Conservation (phyloP, 768 basidiomycete genomes). For the Neoboletus brunneissimus region DNA sequence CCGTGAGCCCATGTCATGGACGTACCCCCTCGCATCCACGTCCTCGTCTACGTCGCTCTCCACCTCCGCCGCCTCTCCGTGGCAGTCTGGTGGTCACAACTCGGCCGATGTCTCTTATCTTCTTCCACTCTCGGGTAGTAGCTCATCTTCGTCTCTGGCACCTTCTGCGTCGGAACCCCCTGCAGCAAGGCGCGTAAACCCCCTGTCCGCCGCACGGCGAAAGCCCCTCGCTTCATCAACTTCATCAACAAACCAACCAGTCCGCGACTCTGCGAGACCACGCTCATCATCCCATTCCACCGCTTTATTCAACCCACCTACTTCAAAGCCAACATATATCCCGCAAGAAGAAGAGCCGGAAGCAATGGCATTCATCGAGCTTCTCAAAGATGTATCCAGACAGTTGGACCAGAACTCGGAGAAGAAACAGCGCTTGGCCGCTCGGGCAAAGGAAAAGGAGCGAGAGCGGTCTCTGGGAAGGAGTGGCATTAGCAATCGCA, state of each 20-base stretch:
- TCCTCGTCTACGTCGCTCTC: conserved; percentile 1
- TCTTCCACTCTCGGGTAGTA: conserved; percentile 4
- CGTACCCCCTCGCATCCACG: conserved; percentile 12
- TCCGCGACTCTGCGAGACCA: conserved; percentile 5
- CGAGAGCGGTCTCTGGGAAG: conserved; percentile 1
- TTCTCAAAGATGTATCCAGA: conserved; percentile 23
- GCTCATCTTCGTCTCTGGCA: conserved; percentile 1
- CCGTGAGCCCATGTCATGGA: conserved; percentile 14
- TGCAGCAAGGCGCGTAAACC: conserved; percentile 6
- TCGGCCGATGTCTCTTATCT: conserved; percentile 4
- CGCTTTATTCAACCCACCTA: not conserved
- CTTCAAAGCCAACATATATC: not conserved
- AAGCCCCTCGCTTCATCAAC: conserved; percentile 22
- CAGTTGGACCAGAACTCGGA: conserved; percentile 26
- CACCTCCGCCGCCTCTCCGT: conserved; percentile 6
- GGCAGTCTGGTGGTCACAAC: conserved; percentile 4
- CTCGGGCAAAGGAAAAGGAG: conserved; percentile 10
- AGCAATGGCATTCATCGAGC: conserved; percentile 20
- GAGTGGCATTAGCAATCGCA: not conserved
- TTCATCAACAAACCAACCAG: conserved; percentile 14
- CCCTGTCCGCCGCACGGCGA: conserved; percentile 6
- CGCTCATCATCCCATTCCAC: conserved; percentile 23
- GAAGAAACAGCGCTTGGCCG: conserved; percentile 24
- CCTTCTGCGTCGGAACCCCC: conserved; percentile 4
- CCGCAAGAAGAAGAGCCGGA: conserved; percentile 23